phyloP scores from a whole-genome alignment of 169 alveolate species.

The Plasmodium berghei region DNA sequence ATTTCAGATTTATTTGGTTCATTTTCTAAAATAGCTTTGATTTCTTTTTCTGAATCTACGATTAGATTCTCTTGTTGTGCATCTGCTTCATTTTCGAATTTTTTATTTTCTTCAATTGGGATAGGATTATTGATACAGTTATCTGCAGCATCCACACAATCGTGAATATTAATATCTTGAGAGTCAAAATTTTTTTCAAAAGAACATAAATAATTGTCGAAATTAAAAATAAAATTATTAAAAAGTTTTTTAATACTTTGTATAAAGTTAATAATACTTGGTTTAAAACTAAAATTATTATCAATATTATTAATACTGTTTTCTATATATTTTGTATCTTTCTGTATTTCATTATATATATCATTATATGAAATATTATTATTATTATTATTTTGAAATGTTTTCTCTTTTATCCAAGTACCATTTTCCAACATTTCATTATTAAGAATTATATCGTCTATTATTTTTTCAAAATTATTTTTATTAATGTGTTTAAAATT shows the following conservation, averaged over 20 bases:
- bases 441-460: slow-evolving; percentile 15
- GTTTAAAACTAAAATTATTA: slow-evolving; percentile 56
- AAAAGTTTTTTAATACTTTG: slow-evolving; percentile 38
- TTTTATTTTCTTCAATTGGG: neutral
- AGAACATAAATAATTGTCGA: slow-evolving; percentile 55
- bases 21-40: too few relatives aligned
- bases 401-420: slow-evolving; percentile 59
- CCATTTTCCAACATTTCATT: slow-evolving; percentile 8
- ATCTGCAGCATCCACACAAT: neutral
- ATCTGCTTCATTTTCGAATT: too few relatives aligned
- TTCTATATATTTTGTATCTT: slow-evolving; percentile 33
- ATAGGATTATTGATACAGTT: neutral
- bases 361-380: slow-evolving; percentile 18
- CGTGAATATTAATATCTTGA: neutral
- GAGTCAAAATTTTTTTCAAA: slow-evolving; percentile 45
- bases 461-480: slow-evolving; percentile 28
- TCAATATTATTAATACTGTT: slow-evolving; percentile 6
- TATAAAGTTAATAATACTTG: slow-evolving; percentile 44
- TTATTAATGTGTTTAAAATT: slow-evolving; percentile 24
- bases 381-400: slow-evolving; percentile 17
- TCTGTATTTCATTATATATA: slow-evolving; percentile 16
- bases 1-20: too few relatives aligned
- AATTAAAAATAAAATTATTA: slow-evolving; percentile 51
- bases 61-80: too few relatives aligned
- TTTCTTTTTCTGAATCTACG: too few relatives aligned